Evolutionary conservation across 2,329 filamentous ascomycete species (phyloP), one percentile per base, ranked within the genome.

Genomic region (Xenoacremonium recifei): DNA sequence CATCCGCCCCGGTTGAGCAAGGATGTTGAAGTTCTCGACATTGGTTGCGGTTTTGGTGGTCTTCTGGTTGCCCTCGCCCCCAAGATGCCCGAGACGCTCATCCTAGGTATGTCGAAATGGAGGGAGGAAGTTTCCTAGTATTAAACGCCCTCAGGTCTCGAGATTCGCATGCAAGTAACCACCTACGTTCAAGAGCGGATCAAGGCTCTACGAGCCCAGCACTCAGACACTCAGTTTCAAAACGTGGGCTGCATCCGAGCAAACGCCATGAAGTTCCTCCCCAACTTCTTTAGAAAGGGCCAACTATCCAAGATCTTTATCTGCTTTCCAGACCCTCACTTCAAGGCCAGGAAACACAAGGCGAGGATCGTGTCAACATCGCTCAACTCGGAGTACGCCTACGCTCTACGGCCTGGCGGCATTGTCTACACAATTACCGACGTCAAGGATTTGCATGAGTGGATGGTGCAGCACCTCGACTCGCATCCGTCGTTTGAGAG

Each of bases 211-310:
- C 83, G 93, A 4, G 70, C 73, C 11, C 84, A 91, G 59, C 77
- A 80, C 50, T 59, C 69, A 5, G 69, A 71, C 5, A 65, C 68
- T 37, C 66, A 71, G 35, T 97, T 89, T 65, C 85, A 95, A 61
- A 99, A 99, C 64, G 85, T 92, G 40, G 84, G 87, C 23, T 95
- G 89, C 61, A 73, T 99, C 35, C 85, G 93, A 48, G 88, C 89
- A 52, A 99, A 99, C 71, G 89, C 89, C 5, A 99, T 99, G 93
- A 99, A 99, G 65, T 99, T 97, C 67, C 74, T 99, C n/a, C 92
- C 95, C 48, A 97, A 99, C 63, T 96, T 96, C 75, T 97, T 99
- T 74, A 72, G 69, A 40, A 87, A 84, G 58, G 75, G 70, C 12
- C 91, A 96, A 63, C 80, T 99, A 12, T 80, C 77, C 49, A 95